These are phyloP conservation scores for Coemansia interrupta DNA, from an alignment of 192 early-diverging fungal species.

Conservation along the genomic window DNA sequence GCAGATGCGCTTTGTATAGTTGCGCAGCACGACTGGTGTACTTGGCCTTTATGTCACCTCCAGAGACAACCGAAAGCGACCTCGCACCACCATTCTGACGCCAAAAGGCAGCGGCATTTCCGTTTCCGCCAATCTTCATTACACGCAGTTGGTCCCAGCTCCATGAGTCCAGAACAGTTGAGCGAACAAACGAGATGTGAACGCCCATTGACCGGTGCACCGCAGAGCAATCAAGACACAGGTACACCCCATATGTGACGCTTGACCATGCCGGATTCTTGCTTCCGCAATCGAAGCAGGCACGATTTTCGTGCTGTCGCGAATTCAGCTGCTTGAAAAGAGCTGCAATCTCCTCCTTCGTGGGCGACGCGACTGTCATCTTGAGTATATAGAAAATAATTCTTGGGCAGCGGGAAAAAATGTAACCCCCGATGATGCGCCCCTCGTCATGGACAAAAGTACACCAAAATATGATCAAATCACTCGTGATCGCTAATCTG, in stretches of 20 bases:
- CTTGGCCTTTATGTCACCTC: constrained; percentile 75
- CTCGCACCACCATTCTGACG: constrained; percentile 61
- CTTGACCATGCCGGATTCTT: constrained; percentile 95
- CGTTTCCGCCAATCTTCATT: constrained; percentile 89
- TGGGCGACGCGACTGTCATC: constrained; percentile 34
- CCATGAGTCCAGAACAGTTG: constrained; percentile 88
- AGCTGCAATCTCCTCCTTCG: constrained; percentile 40
- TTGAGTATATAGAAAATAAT: neutral
- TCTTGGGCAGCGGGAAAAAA: too few species aligned
- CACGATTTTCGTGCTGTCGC: constrained; percentile 55
- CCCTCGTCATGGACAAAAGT: too few species aligned
- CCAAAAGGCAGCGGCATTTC: constrained; percentile 76
- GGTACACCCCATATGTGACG: constrained; percentile 90
- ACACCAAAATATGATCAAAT: neutral
- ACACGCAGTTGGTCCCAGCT: constrained; percentile 85
- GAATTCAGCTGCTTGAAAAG: constrained; percentile 47
- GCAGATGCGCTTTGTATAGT: constrained; percentile 79
- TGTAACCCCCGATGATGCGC: too few species aligned
- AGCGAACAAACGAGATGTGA: constrained; percentile 95
- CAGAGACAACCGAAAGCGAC: constrained; percentile 25
- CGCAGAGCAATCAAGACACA: constrained; percentile 94
- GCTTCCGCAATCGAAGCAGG: constrained; percentile 92
- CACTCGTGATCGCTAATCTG: neutral
- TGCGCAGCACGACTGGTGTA: constrained; percentile 72
- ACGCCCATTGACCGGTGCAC: constrained; percentile 96